A percentile compares a stretch with the other conserved stretches of the same genome.
phyloP scores from a whole-genome alignment of 1,284 basidiomycete genomes.

The Sporisorium graminicola region DNA sequence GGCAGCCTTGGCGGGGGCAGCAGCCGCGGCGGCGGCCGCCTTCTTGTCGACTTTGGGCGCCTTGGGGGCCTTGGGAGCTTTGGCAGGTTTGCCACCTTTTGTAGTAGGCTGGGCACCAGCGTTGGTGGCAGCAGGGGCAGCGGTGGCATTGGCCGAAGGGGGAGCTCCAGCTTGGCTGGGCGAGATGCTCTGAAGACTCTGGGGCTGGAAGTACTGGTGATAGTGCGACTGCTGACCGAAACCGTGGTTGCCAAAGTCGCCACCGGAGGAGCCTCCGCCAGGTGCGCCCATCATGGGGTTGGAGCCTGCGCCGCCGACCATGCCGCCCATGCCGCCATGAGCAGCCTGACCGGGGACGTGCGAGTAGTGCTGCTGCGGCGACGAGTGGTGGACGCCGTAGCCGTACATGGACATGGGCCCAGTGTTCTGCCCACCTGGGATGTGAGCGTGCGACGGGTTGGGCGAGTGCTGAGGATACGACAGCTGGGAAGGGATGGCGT shows the following conservation, averaged over 20 bases:
- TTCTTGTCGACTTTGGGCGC: conserved; percentile 42
- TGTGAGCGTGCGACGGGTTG: conserved; percentile 48
- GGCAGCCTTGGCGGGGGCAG: conserved; percentile 24
- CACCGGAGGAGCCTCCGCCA: conserved; percentile 35
- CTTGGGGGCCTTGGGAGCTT: conserved; percentile 45
- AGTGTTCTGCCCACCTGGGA: conserved; percentile 44
- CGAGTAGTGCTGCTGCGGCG: conserved; percentile 55
- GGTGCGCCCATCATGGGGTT: conserved; percentile 58
- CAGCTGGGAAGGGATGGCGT: conserved; percentile 53
- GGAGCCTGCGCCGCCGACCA: conserved; percentile 49
- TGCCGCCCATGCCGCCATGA: conserved; percentile 52
- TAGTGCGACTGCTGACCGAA: conserved; percentile 55
- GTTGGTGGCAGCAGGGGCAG: conserved; percentile 23
- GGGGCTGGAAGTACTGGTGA: conserved; percentile 54
- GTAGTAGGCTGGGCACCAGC: conserved; percentile 25
- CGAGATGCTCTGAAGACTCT: conserved; percentile 49
- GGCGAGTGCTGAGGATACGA: conserved; percentile 54
- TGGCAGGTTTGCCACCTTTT: conserved; percentile 39
- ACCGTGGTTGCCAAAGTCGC: conserved; percentile 47
- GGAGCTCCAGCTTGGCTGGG: conserved; percentile 50
- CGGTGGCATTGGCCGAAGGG: conserved; percentile 29
- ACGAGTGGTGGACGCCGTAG: conserved; percentile 49
- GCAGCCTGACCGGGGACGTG: conserved; percentile 53
- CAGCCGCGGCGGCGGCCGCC: conserved; percentile 28
- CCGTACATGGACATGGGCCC: conserved; percentile 56